These are phyloP conservation scores for Suillus weaverae DNA, from an alignment of 768 basidiomycete species.

Conservation along the genomic window DNA sequence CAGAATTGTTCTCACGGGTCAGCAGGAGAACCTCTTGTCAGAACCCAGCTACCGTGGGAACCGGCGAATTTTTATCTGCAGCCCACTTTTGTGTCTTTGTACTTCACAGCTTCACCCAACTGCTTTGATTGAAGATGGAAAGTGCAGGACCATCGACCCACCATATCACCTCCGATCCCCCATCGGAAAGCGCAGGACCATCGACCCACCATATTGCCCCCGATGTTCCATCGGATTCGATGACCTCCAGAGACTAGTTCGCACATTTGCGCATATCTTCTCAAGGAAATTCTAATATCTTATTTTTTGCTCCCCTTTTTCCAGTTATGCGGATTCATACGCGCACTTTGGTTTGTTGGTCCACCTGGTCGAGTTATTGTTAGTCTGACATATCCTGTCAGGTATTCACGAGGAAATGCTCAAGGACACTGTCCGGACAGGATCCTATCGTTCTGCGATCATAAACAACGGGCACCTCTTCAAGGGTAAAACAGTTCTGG, in stretches of 20 bases:
- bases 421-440: conserved; percentile 93
- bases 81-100: background rate
- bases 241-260: conserved; percentile 92
- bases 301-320: conserved; percentile 32
- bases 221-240: conserved; percentile 38
- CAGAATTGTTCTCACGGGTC: background rate
- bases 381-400: conserved; percentile 30
- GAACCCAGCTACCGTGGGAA: conserved; percentile 10
- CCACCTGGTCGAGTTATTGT: background rate
- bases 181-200: conserved; percentile 27
- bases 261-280: conserved; percentile 37
- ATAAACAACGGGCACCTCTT: conserved; percentile 93
- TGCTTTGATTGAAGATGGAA: conserved; percentile 24
- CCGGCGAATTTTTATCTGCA: conserved; percentile 1
- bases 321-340: conserved; percentile 93
- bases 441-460: conserved; percentile 94
- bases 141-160: conserved; percentile 31
- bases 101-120: background rate
- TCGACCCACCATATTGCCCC: conserved; percentile 20
- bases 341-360: conserved; percentile 80
- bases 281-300: conserved; percentile 36
- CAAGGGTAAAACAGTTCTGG: conserved; percentile 94
- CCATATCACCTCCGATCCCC: conserved; percentile 6
- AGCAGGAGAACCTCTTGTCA: background rate
- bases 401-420: conserved; percentile 99